These are phyloP conservation scores for Inonotus obliquus DNA, from an alignment of 1,284 basidiomycete genomes.

Conservation along the genomic window DNA sequence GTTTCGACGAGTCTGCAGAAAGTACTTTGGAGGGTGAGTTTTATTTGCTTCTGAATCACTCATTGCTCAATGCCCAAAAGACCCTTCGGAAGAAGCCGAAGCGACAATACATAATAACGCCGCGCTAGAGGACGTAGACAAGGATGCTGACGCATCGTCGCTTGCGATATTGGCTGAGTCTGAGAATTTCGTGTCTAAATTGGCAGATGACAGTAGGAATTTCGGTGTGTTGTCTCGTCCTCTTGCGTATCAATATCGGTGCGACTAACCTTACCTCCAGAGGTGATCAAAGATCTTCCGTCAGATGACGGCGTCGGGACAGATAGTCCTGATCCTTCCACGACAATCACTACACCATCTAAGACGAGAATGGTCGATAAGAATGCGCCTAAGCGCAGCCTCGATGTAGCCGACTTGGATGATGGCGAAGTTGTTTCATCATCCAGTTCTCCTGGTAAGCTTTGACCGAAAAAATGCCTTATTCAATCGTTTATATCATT, in stretches of 20 bases:
- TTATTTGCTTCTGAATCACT: background rate
- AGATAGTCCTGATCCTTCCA: background rate
- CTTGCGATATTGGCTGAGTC: slow-evolving; percentile 7
- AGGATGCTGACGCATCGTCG: slow-evolving; percentile 6
- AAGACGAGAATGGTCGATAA: background rate
- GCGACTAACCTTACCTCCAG: background rate
- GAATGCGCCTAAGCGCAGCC: slow-evolving; percentile 15
- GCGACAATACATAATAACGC: background rate
- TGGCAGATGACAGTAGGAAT: background rate
- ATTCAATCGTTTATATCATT: background rate
- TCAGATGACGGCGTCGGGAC: background rate
- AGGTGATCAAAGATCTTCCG: background rate
- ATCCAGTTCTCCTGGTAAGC: slow-evolving; percentile 16
- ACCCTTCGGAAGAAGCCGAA: slow-evolving; percentile 5
- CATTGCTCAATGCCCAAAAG: background rate
- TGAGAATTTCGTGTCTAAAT: slow-evolving; percentile 8
- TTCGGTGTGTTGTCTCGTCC: background rate
- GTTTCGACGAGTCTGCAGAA: slow-evolving; percentile 9
- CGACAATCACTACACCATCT: background rate
- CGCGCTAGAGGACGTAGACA: background rate
- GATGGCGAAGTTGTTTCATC: slow-evolving; percentile 1
- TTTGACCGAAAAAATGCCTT: background rate
- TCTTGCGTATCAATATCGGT: background rate
- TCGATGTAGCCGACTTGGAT: slow-evolving; percentile 14
- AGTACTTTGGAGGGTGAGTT: slow-evolving; percentile 14